Evolutionary conservation across 2,329 filamentous ascomycete species (phyloP).

Genomic region (Alternaria rosae): DNA sequence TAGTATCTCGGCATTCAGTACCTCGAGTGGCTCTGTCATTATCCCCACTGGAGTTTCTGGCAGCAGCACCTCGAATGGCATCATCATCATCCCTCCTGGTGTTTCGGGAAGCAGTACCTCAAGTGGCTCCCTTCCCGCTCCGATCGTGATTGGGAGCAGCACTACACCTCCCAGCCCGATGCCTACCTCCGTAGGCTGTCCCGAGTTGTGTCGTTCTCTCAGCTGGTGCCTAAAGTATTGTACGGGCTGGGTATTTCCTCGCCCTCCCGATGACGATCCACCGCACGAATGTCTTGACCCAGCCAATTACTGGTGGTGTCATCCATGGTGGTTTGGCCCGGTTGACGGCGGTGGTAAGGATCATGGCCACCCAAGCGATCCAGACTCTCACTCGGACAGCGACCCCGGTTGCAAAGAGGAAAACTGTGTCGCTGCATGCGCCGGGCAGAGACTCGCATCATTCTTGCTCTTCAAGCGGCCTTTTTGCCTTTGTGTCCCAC

Average conservation of each 20-base stretch:
- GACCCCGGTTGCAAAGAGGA: constrained; percentile 18
- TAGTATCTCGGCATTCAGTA: neutral
- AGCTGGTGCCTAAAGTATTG: constrained; percentile 13
- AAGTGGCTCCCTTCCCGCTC: neutral
- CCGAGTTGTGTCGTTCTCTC: neutral
- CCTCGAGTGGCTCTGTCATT: neutral
- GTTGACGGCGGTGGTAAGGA: neutral
- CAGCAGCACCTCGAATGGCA: neutral
- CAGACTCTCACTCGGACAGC: constrained; percentile 10
- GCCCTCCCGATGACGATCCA: constrained; percentile 1
- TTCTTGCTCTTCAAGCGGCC: constrained; percentile 18
- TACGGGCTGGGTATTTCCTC: neutral
- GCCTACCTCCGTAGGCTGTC: constrained; percentile 8
- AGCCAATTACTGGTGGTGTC: constrained; percentile 12
- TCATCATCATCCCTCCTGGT: neutral
- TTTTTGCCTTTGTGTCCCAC: constrained; percentile 18
- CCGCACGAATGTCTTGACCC: constrained; percentile 15
- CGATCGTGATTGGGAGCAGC: neutral
- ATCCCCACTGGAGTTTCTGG: neutral
- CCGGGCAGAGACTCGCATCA: constrained; percentile 4
- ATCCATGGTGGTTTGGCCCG: constrained; percentile 13
- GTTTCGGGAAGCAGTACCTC: neutral
- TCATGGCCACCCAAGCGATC: constrained; percentile 13
- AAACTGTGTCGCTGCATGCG: constrained; percentile 17
- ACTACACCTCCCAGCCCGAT: neutral